Conservation (phyloP, 164 flowering plant species). For the Berberis thunbergii region DNA sequence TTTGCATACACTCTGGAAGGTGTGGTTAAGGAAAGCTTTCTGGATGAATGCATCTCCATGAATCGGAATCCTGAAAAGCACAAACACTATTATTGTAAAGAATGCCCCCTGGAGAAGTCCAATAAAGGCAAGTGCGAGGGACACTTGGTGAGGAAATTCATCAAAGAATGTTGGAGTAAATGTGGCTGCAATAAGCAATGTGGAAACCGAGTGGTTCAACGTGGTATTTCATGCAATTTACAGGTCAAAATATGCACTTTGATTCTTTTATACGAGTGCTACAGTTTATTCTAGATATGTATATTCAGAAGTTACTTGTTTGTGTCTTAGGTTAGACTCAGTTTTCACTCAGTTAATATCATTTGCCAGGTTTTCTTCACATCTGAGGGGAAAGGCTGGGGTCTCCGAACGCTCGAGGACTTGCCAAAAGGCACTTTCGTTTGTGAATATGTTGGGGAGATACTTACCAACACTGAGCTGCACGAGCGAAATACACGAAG, state of each 20-base stretch:
- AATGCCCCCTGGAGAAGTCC: conserved; percentile 68
- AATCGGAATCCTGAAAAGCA: conserved; percentile 32
- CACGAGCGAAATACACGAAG: not conserved
- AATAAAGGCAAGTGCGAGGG: conserved; percentile 77
- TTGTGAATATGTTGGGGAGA: conserved; percentile 4
- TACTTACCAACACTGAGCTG: conserved; percentile 1
- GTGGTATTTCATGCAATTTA: conserved; percentile 66
- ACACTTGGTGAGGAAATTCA: conserved; percentile 60
- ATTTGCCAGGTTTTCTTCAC: conserved; percentile 1
- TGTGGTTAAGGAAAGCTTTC: conserved; percentile 48
- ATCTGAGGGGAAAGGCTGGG: not conserved
- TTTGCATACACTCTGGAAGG: conserved; percentile 77
- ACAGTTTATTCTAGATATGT: not conserved
- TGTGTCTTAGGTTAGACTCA: not conserved
- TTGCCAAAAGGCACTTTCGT: conserved; percentile 1
- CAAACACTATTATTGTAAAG: conserved; percentile 37
- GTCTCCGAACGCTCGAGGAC: not conserved
- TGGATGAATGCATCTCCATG: conserved; percentile 37
- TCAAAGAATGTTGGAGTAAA: conserved; percentile 91
- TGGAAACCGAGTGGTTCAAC: conserved; percentile 85
- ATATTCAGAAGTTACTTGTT: not conserved
- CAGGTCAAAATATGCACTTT: conserved; percentile 40
- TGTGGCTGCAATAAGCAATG: conserved; percentile 80
- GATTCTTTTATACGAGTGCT: not conserved
- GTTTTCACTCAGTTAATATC: not conserved